Base-by-base conservation (phyloP, 2,329 filamentous ascomycete genomes). In the Botrytis galanthina region DNA sequence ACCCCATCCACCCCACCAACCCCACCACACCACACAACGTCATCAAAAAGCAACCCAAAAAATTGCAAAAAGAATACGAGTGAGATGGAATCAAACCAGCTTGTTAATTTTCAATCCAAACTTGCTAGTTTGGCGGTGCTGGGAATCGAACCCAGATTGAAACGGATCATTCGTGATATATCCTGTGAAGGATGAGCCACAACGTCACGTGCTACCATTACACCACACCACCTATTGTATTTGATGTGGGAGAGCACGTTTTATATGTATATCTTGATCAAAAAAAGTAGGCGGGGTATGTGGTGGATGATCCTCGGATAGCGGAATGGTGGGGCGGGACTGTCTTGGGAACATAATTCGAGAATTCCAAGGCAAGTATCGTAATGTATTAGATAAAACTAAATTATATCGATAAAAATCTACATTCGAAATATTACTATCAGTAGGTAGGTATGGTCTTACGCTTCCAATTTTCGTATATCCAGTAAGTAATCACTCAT, bases 131-230 rank as follows among this genome's bases (percentile, higher is more conserved):
- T 80, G 79, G 79, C 79, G 79, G 79, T 78, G 77, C 79, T 79
- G 79, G 79, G 79, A 80, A 80, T 80, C 79, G 79, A 80, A 80
- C 79, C 79, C 79, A 72, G 71, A 79, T 80, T 80, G 78, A 80
- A 79, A 80, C 78, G 78, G 79, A 73, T 73, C 72, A 75, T 73
- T 73, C 74, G 75, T 78, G 71, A 73, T 66, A 67, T 73, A 74
- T 75, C 73, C 73, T 29, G 8, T 35, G 44, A n/a, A 61, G 69
- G 73, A 74, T 75, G 70, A 46, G 75, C 79, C 79, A 80, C 79
- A 80, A 79, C 76, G 76, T 79, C 75, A 80, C 78, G 78, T 80
- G 78, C 78, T 80, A 80, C 78, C 78, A 80, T 80, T 80, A 72
- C 71, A 77, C 75, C 71, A 74, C 66, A 74, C 74, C 74, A 75